Conservation (phyloP, 2,329 filamentous ascomycete species). For the Penicillium frequentans region DNA sequence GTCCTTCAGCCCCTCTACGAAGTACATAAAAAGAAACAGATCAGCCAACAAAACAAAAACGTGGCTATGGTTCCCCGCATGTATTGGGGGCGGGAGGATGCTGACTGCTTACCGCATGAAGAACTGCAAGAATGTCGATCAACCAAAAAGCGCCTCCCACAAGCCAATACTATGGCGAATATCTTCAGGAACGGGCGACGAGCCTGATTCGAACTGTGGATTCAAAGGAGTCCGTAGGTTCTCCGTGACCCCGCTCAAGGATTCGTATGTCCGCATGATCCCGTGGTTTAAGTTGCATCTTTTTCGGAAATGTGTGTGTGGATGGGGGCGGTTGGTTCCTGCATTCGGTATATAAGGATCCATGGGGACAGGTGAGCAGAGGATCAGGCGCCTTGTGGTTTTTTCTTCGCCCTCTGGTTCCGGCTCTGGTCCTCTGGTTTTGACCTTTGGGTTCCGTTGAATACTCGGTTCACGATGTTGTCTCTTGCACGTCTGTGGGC, state of each 20-base stretch:
- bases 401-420: not conserved
- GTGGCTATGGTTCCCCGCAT: not conserved
- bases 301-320: not conserved
- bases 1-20: not conserved
- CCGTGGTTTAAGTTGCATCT: not conserved
- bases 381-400: not conserved
- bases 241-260: constrained; percentile 6
- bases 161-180: constrained; percentile 7
- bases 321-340: not conserved
- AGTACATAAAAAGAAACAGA: not conserved
- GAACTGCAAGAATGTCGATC: constrained; percentile 21
- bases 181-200: constrained; percentile 6
- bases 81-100: not conserved
- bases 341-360: not conserved
- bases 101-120: constrained; percentile 11
- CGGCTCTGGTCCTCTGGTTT: not conserved
- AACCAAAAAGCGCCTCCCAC: constrained; percentile 7
- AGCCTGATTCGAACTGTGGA: not conserved
- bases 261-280: not conserved
- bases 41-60: not conserved
- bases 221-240: not conserved
- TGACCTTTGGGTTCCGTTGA: not conserved
- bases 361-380: not conserved
- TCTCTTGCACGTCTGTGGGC: constrained; percentile 5
- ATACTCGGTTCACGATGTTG: constrained; percentile 2